These are phyloP conservation scores for Tylopilus sp. DNA, from an alignment of 768 basidiomycete genomes.

Conservation along the genomic window DNA sequence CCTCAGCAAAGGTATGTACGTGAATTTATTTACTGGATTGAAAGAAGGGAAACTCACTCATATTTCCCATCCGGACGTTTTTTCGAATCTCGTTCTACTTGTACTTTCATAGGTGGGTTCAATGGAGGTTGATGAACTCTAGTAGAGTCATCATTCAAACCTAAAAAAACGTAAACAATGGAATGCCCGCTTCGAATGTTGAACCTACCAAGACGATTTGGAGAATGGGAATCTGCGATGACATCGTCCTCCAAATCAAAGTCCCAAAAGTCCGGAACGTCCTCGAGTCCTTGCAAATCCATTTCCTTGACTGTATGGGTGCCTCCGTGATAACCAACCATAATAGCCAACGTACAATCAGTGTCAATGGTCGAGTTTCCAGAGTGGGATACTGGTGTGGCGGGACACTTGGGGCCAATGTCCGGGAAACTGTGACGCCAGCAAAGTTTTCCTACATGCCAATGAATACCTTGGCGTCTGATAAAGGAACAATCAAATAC, in stretches of 20 bases:
- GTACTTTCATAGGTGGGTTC: conserved; percentile 3
- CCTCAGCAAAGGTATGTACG: conserved; percentile 33
- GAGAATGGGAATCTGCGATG: conserved; percentile 25
- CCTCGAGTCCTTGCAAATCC: conserved; percentile 64
- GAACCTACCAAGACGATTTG: conserved; percentile 26
- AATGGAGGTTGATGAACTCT: neutral
- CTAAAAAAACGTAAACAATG: neutral
- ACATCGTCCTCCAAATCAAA: conserved; percentile 35
- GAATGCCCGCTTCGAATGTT: neutral
- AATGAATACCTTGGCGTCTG: conserved; percentile 12
- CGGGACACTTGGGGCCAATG: conserved; percentile 56
- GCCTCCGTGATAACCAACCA: neutral
- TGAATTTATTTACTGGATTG: neutral
- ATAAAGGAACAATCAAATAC: conserved; percentile 35
- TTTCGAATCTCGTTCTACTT: conserved; percentile 23
- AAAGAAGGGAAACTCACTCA: conserved; percentile 38
- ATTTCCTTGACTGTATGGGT: conserved; percentile 46
- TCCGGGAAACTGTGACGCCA: conserved; percentile 51
- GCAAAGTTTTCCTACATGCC: conserved; percentile 64
- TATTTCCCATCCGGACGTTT: conserved; percentile 63
- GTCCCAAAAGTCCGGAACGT: conserved; percentile 67
- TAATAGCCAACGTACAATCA: conserved; percentile 41
- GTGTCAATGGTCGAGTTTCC: conserved; percentile 66
- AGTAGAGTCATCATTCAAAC: neutral
- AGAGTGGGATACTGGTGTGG: conserved; percentile 59